Evolutionary conservation across 257 asterid species (phyloP).

Genomic region (Solanum acaule): DNA sequence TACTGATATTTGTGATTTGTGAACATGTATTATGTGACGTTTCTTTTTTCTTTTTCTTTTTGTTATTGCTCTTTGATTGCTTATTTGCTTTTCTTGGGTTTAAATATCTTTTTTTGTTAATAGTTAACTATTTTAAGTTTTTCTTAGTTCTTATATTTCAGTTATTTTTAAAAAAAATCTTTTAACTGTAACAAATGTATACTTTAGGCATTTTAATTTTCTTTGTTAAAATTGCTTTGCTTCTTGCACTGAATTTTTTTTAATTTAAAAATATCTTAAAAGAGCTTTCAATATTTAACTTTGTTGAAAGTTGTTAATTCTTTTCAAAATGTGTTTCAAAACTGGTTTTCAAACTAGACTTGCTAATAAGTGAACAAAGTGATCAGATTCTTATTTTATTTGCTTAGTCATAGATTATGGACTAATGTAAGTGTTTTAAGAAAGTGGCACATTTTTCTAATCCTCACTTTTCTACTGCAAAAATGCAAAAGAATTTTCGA

Average conservation of each 20-base stretch:
- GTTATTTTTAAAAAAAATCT: background rate
- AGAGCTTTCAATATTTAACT: background rate
- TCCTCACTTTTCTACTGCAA: background rate
- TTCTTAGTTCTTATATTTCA: background rate
- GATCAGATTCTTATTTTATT: background rate
- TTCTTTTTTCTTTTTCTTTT: no score
- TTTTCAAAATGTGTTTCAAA: background rate
- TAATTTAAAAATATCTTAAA: background rate
- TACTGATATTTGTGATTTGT: no score
- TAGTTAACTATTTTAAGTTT: no score
- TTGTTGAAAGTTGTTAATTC: background rate
- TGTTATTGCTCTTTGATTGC: no score
- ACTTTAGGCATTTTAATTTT: background rate
- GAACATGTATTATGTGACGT: no score
- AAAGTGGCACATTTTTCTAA: background rate
- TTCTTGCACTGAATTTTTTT: background rate
- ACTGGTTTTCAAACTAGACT: no score
- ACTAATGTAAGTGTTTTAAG: background rate
- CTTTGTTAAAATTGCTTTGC: background rate
- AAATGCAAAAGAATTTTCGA: background rate
- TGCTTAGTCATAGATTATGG: background rate
- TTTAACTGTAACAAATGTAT: no score
- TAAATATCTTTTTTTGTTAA: no score
- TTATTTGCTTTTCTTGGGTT: no score
- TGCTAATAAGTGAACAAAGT: background rate